Percentiles rank a stretch among this genome's conserved stretches.
phyloP scores from a whole-genome alignment of 306 rosid species.

The Myrica gale region DNA sequence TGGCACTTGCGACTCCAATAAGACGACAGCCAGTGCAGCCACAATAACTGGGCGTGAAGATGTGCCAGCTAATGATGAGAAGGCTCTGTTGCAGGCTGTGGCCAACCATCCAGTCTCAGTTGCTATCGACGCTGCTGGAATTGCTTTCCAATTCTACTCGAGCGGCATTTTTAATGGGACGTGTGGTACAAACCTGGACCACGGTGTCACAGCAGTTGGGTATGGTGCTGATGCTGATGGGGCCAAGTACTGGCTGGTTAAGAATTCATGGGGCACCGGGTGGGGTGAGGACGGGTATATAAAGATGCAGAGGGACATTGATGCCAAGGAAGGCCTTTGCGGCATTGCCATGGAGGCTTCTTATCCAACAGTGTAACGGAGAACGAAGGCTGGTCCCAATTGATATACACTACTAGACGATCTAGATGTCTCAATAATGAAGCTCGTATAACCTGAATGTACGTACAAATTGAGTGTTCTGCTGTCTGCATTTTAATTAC shows the following conservation, averaged over 20 bases:
- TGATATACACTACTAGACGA: too few relatives aligned
- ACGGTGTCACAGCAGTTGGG: not conserved
- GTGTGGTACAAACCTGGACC: not conserved
- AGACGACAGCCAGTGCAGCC: not conserved
- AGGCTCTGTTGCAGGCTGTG: not conserved
- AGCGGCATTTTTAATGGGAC: not conserved
- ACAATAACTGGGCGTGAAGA: not conserved
- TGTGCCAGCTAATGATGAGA: slow-evolving; percentile 8
- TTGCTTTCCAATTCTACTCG: not conserved
- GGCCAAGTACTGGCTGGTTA: not conserved
- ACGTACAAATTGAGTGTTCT: too few relatives aligned
- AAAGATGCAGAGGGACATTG: not conserved
- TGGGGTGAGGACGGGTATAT: not conserved
- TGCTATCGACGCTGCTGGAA: not conserved
- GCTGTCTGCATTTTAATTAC: too few relatives aligned
- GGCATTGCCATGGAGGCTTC: not conserved
- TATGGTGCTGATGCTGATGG: not conserved
- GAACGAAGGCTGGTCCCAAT: too few relatives aligned
- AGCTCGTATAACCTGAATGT: too few relatives aligned
- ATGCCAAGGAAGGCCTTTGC: not conserved
- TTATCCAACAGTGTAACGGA: not conserved
- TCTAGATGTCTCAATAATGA: too few relatives aligned
- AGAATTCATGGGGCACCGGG: not conserved
- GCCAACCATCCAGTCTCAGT: slow-evolving; percentile 17
- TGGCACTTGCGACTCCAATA: not conserved